Conservation (phyloP, 202 grass and related monocot genomes). For the Panicum virgatum region DNA sequence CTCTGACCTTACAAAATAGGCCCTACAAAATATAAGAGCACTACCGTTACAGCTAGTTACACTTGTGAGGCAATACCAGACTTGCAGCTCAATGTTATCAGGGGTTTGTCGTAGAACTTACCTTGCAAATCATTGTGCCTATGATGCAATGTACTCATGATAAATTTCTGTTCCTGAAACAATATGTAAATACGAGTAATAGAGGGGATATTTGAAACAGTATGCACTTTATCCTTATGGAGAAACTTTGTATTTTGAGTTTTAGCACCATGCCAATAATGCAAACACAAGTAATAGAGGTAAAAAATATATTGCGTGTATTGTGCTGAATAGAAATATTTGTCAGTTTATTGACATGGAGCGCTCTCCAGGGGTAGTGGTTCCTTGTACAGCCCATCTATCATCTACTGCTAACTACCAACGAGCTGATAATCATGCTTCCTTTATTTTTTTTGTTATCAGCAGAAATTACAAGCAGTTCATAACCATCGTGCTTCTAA, state of each 20-base stretch:
- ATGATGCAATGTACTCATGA: background rate
- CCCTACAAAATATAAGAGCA: background rate
- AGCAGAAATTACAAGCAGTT: constrained; percentile 22
- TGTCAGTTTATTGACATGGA: background rate
- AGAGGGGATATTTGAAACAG: background rate
- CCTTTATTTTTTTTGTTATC: background rate
- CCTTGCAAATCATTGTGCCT: background rate
- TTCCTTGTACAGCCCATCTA: constrained; percentile 21
- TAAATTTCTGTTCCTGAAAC: background rate
- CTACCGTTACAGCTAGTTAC: background rate
- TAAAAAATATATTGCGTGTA: background rate
- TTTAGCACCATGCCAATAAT: background rate
- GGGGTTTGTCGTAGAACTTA: background rate
- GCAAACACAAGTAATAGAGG: background rate
- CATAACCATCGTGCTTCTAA: constrained; percentile 33
- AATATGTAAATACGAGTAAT: background rate
- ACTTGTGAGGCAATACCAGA: background rate
- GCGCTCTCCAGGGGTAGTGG: background rate
- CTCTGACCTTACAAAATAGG: background rate
- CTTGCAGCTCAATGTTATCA: background rate
- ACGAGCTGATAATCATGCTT: background rate
- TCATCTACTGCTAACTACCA: constrained; percentile 4
- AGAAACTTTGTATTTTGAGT: background rate
- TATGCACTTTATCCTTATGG: background rate
- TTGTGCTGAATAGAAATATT: background rate